Conservation (phyloP, 768 basidiomycete species). For the Jaapia argillacea region DNA sequence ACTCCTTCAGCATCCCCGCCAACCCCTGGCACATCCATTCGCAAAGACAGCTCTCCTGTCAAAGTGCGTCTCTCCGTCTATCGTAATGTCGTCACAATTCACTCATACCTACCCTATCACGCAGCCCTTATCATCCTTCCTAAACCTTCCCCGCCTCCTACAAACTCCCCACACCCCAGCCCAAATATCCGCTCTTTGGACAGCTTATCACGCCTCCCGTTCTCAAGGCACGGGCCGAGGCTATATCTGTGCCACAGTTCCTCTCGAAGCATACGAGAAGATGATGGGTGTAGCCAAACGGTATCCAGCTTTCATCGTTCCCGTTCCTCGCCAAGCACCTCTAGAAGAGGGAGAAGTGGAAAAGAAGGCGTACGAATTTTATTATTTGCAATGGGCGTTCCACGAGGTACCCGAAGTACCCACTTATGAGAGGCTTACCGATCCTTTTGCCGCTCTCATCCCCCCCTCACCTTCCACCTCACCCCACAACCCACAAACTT, state of each 20-base stretch:
- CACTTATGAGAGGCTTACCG: slow-evolving; percentile 24
- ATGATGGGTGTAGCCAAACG: slow-evolving; percentile 54
- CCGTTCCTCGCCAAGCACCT: slow-evolving; percentile 47
- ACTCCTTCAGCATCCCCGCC: slow-evolving; percentile 5
- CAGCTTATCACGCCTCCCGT: slow-evolving; percentile 75
- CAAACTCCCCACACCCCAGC: slow-evolving; percentile 57
- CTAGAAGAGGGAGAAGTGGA: slow-evolving; percentile 22
- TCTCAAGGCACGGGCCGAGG: slow-evolving; percentile 76
- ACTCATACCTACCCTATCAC: slow-evolving; percentile 5
- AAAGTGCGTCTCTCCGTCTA: slow-evolving; percentile 33
- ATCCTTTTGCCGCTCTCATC: slow-evolving; percentile 33
- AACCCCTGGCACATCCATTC: slow-evolving; percentile 14
- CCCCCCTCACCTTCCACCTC: slow-evolving; percentile 13
- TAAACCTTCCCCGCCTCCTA: slow-evolving; percentile 67
- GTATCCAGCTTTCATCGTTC: slow-evolving; percentile 77
- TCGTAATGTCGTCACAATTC: neutral
- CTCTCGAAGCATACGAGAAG: slow-evolving; percentile 57
- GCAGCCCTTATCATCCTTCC: slow-evolving; percentile 72
- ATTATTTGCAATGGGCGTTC: slow-evolving; percentile 85
- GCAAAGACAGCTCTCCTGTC: slow-evolving; percentile 61
- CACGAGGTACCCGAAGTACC: slow-evolving; percentile 62
- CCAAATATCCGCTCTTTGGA: slow-evolving; percentile 82
- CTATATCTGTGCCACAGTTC: slow-evolving; percentile 76
- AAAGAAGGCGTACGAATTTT: slow-evolving; percentile 67
- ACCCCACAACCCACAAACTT: slow-evolving; percentile 35